Base-by-base conservation (phyloP, 1,284 basidiomycete species). In the Pisolithus thermaeus region DNA sequence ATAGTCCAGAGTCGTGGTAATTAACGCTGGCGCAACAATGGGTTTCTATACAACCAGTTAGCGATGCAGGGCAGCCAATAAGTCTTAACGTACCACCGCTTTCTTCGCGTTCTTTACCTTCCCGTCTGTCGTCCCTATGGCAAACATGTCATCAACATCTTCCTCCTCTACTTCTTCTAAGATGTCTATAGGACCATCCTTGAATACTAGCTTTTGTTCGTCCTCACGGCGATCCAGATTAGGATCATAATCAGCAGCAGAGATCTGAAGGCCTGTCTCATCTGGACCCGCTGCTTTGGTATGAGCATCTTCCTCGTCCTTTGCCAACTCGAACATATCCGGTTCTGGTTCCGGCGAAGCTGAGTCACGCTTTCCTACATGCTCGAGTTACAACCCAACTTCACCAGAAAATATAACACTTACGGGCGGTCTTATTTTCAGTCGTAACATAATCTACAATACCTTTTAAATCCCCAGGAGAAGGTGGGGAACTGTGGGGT, bases 211-310 rank as follows among this genome's bases (percentile, higher is more conserved):
- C 57, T 81, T 81, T 55, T 83, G 80, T 57, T 90, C 87, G 58
- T 94, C 91, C 64, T 90, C 87, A 30, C 84, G 77, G 38, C 87
- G 80, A 70, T 95, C 93, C 56, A 86, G 68, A 61, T 86, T 89
- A 16, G 92, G 91, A 68, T 96, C 90, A 70, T 97, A 97, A 70
- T 97, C 93, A 42, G 92, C 94, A 20, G 94, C 94, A 39, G 84
- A 90, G 35, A 95, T 76, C 63, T 89, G 87, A 58, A 86, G 81
- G 52, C 73, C 75, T 43, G 72, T 72, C n/a, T 72, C 78, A 46
- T 76, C 73, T 50, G 79, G 71, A 46, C 69, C 67, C 55, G 71
- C 71, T 1, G 67, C 68, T 49, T 70, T 70, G 3, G 66, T 68
- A 55, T 73, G 68, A 18, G 70, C 69, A 14, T 70, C 73, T 16